Evolutionary conservation across 805 yeast species (phyloP).

Genomic region (Cyberlindnera sargentensis): DNA sequence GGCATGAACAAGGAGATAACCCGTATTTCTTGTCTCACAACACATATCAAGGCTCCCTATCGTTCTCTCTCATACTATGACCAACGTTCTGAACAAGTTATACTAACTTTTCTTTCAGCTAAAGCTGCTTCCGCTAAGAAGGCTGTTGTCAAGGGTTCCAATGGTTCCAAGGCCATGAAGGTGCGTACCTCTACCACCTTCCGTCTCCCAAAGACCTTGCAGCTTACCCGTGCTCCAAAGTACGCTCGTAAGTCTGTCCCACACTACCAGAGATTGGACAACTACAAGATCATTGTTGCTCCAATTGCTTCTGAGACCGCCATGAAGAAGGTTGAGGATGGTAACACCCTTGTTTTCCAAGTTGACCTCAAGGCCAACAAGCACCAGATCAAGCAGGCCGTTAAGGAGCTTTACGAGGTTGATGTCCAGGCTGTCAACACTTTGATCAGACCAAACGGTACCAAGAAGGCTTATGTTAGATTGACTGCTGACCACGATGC

Average conservation of each 20-base stretch:
- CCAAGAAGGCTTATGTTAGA: slow-evolving; percentile 99
- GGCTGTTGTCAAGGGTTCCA: slow-evolving; percentile 96
- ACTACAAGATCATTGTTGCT: slow-evolving; percentile 86
- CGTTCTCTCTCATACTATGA: too few relatives aligned
- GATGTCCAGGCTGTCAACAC: slow-evolving; percentile 94
- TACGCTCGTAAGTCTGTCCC: slow-evolving; percentile 95
- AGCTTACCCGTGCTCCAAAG: slow-evolving; percentile 89
- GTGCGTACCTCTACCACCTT: slow-evolving; percentile 93
- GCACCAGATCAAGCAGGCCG: slow-evolving; percentile 96
- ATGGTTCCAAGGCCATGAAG: slow-evolving; percentile 83
- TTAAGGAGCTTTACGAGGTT: slow-evolving; percentile 96
- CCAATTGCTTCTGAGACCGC: slow-evolving; percentile 98
- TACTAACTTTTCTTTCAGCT: slow-evolving; percentile 25
- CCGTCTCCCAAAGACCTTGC: slow-evolving; percentile 96
- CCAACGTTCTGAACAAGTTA: slow-evolving; percentile 16
- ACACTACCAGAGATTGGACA: slow-evolving; percentile 95
- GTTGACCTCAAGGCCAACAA: slow-evolving; percentile 97
- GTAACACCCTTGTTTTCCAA: slow-evolving; percentile 98
- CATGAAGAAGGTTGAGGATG: slow-evolving; percentile 98
- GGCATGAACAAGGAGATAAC: too few relatives aligned
- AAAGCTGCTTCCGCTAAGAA: slow-evolving; percentile 98
- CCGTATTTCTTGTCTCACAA: too few relatives aligned
- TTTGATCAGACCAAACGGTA: slow-evolving; percentile 97
- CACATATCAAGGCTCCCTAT: too few relatives aligned
- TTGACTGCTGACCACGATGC: slow-evolving; percentile 99